Conservation (phyloP, 1,284 basidiomycete genomes). For the Naganishia cerealis region DNA sequence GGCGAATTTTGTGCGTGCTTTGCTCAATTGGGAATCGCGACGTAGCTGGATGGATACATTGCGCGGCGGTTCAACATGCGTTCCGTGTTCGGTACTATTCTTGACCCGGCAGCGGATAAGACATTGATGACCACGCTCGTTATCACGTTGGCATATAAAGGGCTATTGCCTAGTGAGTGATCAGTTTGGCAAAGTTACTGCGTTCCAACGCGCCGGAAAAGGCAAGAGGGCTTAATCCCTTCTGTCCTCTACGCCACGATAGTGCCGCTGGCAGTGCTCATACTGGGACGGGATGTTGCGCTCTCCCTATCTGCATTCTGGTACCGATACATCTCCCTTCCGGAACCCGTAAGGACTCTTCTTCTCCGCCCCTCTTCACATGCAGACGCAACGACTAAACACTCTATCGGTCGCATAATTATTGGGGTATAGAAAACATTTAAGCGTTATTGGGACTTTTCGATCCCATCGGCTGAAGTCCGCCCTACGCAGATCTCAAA, state of each 20-base stretch:
- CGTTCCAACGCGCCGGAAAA: neutral
- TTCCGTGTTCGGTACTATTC: constrained; percentile 86
- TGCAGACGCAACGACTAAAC: neutral
- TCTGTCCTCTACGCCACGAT: constrained; percentile 5
- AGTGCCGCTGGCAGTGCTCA: constrained; percentile 82
- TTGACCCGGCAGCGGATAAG: constrained; percentile 98
- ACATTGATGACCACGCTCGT: constrained; percentile 91
- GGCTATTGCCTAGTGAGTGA: constrained; percentile 72
- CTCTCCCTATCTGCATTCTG: constrained; percentile 89
- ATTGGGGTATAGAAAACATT: constrained; percentile 72
- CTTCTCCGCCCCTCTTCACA: constrained; percentile 1
- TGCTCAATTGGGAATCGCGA: constrained; percentile 1
- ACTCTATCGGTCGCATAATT: constrained; percentile 9
- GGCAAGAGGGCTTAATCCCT: neutral
- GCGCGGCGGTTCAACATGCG: constrained; percentile 81
- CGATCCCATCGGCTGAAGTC: constrained; percentile 89
- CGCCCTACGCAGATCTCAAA: constrained; percentile 87
- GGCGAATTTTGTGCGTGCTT: neutral
- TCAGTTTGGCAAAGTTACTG: neutral
- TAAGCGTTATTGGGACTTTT: constrained; percentile 88
- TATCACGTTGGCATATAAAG: constrained; percentile 77
- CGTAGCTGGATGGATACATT: constrained; percentile 84
- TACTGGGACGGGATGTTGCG: constrained; percentile 84
- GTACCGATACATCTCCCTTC: constrained; percentile 85
- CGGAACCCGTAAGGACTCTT: constrained; percentile 69